Evolutionary conservation across 306 rosid genomes (phyloP).

Genomic region (Fragaria ananassa): DNA sequence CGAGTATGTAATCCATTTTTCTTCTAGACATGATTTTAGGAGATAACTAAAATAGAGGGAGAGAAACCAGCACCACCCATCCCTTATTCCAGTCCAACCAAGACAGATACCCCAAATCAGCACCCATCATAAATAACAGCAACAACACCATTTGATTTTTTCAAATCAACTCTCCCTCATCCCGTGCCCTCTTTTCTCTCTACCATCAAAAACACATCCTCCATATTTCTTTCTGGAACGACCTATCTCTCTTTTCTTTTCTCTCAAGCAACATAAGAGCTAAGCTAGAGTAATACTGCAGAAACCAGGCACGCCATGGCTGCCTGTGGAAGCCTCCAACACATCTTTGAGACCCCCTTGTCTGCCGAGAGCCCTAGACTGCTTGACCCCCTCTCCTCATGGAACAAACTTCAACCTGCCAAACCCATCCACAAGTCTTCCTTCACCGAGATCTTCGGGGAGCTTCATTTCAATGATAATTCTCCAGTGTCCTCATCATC

Average conservation of each 20-base stretch:
- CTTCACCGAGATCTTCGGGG: conserved; percentile 80
- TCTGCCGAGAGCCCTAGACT: conserved; percentile 53
- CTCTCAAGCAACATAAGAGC: conserved; percentile 2
- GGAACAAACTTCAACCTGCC: conserved; percentile 54
- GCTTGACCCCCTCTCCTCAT: conserved; percentile 53
- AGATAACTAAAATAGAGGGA: conserved; percentile 36
- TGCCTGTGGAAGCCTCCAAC: conserved; percentile 63
- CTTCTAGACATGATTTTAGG: background rate
- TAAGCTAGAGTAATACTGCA: background rate
- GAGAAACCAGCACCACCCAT: conserved; percentile 37
- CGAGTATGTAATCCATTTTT: background rate
- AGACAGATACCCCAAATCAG: conserved; percentile 19
- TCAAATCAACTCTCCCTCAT: conserved; percentile 38
- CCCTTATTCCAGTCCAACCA: conserved; percentile 17
- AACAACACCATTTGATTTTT: conserved; percentile 30
- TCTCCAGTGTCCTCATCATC: conserved; percentile 28
- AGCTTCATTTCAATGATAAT: conserved; percentile 69
- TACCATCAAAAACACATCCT: conserved; percentile 24
- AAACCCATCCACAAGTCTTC: conserved; percentile 37
- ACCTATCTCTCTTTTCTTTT: background rate
- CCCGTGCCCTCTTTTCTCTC: conserved; percentile 41
- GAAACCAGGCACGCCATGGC: conserved; percentile 48
- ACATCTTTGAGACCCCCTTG: conserved; percentile 66
- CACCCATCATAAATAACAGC: conserved; percentile 36
- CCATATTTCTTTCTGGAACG: background rate